These are phyloP conservation scores for Aspergillus thermomutatus DNA, from an alignment of 2,329 filamentous ascomycete genomes.

Conservation along the genomic window DNA sequence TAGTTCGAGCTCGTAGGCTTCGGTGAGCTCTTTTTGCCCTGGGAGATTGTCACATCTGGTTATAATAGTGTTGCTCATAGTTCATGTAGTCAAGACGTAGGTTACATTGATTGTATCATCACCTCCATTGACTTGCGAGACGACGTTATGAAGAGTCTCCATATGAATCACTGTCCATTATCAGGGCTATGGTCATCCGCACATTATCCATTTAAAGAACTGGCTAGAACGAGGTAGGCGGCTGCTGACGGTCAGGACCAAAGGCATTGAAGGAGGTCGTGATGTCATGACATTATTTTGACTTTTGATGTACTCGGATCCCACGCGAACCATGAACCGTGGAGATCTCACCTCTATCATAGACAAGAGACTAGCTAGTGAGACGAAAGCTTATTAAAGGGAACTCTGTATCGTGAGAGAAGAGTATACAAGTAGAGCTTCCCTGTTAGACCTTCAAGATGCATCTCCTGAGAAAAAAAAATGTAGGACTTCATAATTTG, in stretches of 20 bases:
- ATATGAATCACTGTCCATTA: background rate
- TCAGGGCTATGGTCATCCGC: background rate
- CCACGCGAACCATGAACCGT: background rate
- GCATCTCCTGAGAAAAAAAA: no score
- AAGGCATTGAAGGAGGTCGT: background rate
- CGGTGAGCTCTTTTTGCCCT: background rate
- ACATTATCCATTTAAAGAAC: background rate
- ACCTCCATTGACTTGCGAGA: background rate
- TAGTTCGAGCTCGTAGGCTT: constrained; percentile 23
- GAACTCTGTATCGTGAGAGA: no score
- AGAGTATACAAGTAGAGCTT: no score
- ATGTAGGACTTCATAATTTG: no score
- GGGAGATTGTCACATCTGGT: background rate
- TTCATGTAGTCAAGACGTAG: background rate
- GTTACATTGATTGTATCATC: background rate
- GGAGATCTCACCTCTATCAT: no score
- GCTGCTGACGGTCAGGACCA: background rate
- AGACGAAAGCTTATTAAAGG: no score
- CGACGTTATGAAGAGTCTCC: background rate
- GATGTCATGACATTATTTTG: background rate
- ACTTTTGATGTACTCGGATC: no score
- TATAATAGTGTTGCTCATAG: background rate
- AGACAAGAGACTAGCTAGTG: no score
- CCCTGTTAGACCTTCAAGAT: no score
- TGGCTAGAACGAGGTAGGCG: background rate